Percentiles rank a stretch among this genome's conserved stretches.
phyloP scores from a whole-genome alignment of 768 basidiomycete species.

The Myochromella boudieri region DNA sequence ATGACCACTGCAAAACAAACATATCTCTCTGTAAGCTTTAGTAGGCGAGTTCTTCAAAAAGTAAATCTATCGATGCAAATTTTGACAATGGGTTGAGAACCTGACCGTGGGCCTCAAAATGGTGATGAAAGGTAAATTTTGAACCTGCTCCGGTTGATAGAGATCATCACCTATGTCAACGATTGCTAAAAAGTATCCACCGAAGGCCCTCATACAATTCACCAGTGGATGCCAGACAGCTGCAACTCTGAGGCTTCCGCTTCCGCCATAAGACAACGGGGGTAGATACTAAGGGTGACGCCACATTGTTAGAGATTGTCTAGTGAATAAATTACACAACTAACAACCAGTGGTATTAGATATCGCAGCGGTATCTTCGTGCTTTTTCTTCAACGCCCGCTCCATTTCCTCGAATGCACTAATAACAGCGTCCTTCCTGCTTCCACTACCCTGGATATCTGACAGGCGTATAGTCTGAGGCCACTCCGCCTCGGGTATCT shows the following conservation, averaged over 20 bases:
- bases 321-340: slow-evolving; percentile 11
- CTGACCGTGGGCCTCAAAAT: too few relatives aligned
- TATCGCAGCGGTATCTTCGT: slow-evolving; percentile 10
- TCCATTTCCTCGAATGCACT: slow-evolving; percentile 78
- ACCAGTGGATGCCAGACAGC: slow-evolving; percentile 1
- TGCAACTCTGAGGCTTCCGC: background rate
- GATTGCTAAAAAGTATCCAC: slow-evolving; percentile 52
- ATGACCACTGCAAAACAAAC: too few relatives aligned
- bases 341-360: slow-evolving; percentile 20
- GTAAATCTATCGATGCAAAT: too few relatives aligned
- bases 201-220: slow-evolving; percentile 42
- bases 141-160: too few relatives aligned
- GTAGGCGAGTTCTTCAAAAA: too few relatives aligned
- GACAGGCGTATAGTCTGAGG: slow-evolving; percentile 47
- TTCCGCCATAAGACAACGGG: background rate
- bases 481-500: slow-evolving; percentile 65
- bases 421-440: slow-evolving; percentile 39
- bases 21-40: too few relatives aligned
- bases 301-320: slow-evolving; percentile 4
- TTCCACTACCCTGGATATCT: slow-evolving; percentile 11
- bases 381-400: slow-evolving; percentile 49
- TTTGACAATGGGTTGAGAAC: too few relatives aligned
- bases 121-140: too few relatives aligned
- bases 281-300: slow-evolving; percentile 2
- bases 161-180: slow-evolving; percentile 22